phyloP scores from a whole-genome alignment of 495 filamentous ascomycete genomes.

The Neurospora sublineolata region DNA sequence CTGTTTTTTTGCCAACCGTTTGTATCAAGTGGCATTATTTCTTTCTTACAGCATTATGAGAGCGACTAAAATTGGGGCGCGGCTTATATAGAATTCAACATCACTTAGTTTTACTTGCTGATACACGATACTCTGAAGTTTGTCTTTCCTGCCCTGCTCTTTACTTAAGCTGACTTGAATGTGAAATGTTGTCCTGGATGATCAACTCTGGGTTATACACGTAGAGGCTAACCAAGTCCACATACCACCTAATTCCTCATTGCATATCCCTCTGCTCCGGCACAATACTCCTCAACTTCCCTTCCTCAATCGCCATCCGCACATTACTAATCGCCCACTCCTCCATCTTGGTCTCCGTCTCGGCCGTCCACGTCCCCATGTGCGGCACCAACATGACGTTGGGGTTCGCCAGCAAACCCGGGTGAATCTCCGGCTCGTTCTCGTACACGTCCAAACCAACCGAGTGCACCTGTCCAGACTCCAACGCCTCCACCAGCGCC shows the following conservation, averaged over 20 bases:
- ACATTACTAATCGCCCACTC: slow-evolving; percentile 59
- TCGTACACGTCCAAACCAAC: slow-evolving; percentile 76
- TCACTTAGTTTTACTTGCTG: not conserved
- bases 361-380: slow-evolving; percentile 56
- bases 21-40: not conserved
- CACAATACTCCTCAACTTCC: slow-evolving; percentile 57
- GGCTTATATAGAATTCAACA: not conserved
- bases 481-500: slow-evolving; percentile 58
- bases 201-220: not conserved
- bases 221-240: not conserved
- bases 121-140: not conserved
- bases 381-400: slow-evolving; percentile 68
- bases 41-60: not conserved
- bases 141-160: not conserved
- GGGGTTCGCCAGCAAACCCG: slow-evolving; percentile 56
- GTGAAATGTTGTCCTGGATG: not conserved
- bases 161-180: not conserved
- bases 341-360: slow-evolving; percentile 71
- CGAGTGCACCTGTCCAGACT: slow-evolving; percentile 53
- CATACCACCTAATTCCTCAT: not conserved
- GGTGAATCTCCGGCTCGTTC: slow-evolving; percentile 62
- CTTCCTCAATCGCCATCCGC: slow-evolving; percentile 48
- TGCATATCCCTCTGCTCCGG: slow-evolving; percentile 46
- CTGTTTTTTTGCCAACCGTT: not conserved
- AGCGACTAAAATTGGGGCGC: not conserved